Percentiles rank a stretch among this genome's conserved stretches.
Conservation (phyloP, 345 rosid genomes). For the Camelina sativa region DNA sequence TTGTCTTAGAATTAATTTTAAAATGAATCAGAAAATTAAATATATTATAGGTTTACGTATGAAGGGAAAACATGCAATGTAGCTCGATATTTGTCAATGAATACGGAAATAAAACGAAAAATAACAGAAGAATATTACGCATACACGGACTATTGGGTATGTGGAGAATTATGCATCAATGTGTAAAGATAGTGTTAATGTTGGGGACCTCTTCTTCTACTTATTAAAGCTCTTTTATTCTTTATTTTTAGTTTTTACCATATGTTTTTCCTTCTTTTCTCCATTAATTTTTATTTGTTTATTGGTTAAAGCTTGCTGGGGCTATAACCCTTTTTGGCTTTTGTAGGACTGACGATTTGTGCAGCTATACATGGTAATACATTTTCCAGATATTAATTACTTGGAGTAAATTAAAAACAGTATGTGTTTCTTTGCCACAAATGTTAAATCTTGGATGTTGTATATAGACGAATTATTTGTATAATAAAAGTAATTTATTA, state of each 20-base stretch:
- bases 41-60: neutral
- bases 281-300: slow-evolving; percentile 26
- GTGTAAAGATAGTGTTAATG: slow-evolving; percentile 50
- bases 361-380: slow-evolving; percentile 45
- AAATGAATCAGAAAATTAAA: slow-evolving; percentile 6
- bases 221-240: slow-evolving; percentile 41
- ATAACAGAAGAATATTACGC: slow-evolving; percentile 27
- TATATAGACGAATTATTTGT: slow-evolving; percentile 1
- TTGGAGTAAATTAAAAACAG: neutral
- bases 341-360: slow-evolving; percentile 85
- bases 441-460: neutral
- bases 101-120: slow-evolving; percentile 11
- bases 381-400: slow-evolving; percentile 35
- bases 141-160: slow-evolving; percentile 37
- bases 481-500: neutral
- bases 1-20: neutral
- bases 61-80: slow-evolving; percentile 27
- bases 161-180: slow-evolving; percentile 51
- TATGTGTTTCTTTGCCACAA: neutral
- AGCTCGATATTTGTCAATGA: slow-evolving; percentile 23
- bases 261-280: slow-evolving; percentile 38
- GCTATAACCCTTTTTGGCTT: slow-evolving; percentile 56
- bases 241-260: slow-evolving; percentile 38
- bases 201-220: slow-evolving; percentile 61
- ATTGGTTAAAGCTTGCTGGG: slow-evolving; percentile 53